Conservation (phyloP, 2,329 filamentous ascomycete species). For the Pseudogymnoascus destructans region DNA sequence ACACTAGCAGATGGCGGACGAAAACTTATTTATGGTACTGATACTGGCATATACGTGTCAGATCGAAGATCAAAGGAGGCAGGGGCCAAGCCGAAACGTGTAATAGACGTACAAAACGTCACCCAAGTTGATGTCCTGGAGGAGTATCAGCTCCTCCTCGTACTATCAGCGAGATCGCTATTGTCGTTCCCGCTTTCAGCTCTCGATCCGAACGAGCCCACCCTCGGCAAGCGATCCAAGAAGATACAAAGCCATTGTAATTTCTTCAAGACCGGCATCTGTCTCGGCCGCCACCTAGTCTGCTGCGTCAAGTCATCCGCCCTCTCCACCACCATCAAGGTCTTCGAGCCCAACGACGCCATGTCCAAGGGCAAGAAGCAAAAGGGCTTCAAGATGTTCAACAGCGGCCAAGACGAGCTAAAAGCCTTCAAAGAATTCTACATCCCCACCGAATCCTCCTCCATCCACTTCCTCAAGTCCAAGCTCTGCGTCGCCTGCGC, state of each 20-base stretch:
- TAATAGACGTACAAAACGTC: slow-evolving; percentile 75
- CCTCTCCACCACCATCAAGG: slow-evolving; percentile 91
- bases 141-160: slow-evolving; percentile 82
- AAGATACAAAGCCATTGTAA: slow-evolving; percentile 97
- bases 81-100: slow-evolving; percentile 58
- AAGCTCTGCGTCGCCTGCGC: slow-evolving; percentile 95
- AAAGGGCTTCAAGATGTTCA: slow-evolving; percentile 94
- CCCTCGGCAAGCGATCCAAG: slow-evolving; percentile 72
- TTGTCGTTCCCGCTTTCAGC: slow-evolving; percentile 81
- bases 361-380: slow-evolving; percentile 92
- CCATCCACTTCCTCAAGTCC: slow-evolving; percentile 91
- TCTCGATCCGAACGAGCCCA: slow-evolving; percentile 70
- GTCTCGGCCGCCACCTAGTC: slow-evolving; percentile 82
- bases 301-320: slow-evolving; percentile 93
- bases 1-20: slow-evolving; percentile 59
- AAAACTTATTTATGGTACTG: slow-evolving; percentile 88
- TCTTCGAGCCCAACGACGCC: slow-evolving; percentile 95
- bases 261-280: slow-evolving; percentile 97
- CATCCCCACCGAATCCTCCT: slow-evolving; percentile 95
- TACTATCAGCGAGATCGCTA: slow-evolving; percentile 85
- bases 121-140: slow-evolving; percentile 95
- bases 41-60: slow-evolving; percentile 82
- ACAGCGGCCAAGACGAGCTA: slow-evolving; percentile 81
- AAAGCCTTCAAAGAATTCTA: slow-evolving; percentile 99
- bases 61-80: slow-evolving; percentile 81